Percentiles rank a stretch among this genome's conserved stretches.
Evolutionary conservation across 371 early-diverging fungal genomes (phyloP).

Genomic region (Mortierella sp.): DNA sequence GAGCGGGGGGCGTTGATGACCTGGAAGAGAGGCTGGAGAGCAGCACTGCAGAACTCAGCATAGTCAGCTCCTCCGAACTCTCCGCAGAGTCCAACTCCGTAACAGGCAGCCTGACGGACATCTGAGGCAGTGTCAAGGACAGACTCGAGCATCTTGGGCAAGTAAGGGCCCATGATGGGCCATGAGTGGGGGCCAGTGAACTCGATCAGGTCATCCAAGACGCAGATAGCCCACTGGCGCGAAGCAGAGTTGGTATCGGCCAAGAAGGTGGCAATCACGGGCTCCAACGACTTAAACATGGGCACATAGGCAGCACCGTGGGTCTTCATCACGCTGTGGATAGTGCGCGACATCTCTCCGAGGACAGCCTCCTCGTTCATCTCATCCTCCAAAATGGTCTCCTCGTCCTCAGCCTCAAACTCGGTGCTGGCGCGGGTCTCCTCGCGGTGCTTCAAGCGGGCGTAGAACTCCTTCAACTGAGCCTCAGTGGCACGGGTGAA

Average conservation of each 20-base stretch:
- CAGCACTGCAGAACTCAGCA: slow-evolving; percentile 73
- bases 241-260: slow-evolving; percentile 75
- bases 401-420: slow-evolving; percentile 92
- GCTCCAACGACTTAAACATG: slow-evolving; percentile 84
- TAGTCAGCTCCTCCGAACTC: slow-evolving; percentile 86
- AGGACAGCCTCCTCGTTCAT: slow-evolving; percentile 85
- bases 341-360: slow-evolving; percentile 80
- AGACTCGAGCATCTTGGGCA: slow-evolving; percentile 73
- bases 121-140: slow-evolving; percentile 77
- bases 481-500: slow-evolving; percentile 76
- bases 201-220: slow-evolving; percentile 93
- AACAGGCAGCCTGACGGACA: slow-evolving; percentile 93
- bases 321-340: slow-evolving; percentile 82
- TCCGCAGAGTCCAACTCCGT: slow-evolving; percentile 92
- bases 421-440: slow-evolving; percentile 81
- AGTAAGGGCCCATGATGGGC: slow-evolving; percentile 80
- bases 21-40: slow-evolving; percentile 75
- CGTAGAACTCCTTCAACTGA: slow-evolving; percentile 80
- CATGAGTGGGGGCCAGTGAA: slow-evolving; percentile 86
- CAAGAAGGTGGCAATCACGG: slow-evolving; percentile 74
- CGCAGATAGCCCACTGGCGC: slow-evolving; percentile 92
- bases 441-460: slow-evolving; percentile 79
- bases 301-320: slow-evolving; percentile 82
- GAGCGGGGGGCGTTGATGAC: slow-evolving; percentile 76
- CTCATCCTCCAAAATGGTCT: slow-evolving; percentile 82